These are phyloP conservation scores for Amoebophrya sp. DNA, from an alignment of 169 alveolate genomes.

Conservation along the genomic window DNA sequence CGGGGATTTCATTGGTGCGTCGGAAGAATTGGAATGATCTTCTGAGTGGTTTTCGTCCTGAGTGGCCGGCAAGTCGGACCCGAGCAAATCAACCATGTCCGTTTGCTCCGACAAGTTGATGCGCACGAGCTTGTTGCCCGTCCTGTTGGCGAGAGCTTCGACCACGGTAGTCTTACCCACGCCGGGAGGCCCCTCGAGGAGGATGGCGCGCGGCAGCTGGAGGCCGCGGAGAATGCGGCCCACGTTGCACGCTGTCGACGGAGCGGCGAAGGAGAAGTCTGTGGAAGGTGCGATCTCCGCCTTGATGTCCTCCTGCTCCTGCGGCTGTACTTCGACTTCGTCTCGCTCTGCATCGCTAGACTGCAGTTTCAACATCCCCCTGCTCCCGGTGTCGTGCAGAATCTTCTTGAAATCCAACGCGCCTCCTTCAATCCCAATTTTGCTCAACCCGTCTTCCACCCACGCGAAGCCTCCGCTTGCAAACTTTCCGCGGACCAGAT, in stretches of 20 bases:
- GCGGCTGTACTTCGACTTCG: neutral
- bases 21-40: too few relatives aligned
- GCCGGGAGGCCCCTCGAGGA: conserved; percentile 99
- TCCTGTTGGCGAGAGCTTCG: conserved; percentile 65
- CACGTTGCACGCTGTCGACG: conserved; percentile 67
- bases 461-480: neutral
- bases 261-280: conserved; percentile 66
- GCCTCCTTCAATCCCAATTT: neutral
- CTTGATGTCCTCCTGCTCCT: neutral
- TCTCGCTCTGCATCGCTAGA: too few relatives aligned
- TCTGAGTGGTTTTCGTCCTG: neutral
- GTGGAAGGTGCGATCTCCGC: neutral
- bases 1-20: neutral
- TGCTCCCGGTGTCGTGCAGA: conserved; percentile 27
- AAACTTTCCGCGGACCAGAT: neutral
- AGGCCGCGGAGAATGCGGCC: conserved; percentile 75
- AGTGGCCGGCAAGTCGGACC: conserved; percentile 67
- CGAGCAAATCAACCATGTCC: conserved; percentile 73
- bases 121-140: conserved; percentile 69
- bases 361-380: conserved; percentile 7
- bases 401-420: neutral
- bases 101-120: conserved; percentile 90
- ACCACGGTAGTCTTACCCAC: conserved; percentile 95
- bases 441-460: neutral
- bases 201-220: conserved; percentile 70